Base-by-base conservation (phyloP, 345 rosid species). In the Eucalyptus curtisii region DNA sequence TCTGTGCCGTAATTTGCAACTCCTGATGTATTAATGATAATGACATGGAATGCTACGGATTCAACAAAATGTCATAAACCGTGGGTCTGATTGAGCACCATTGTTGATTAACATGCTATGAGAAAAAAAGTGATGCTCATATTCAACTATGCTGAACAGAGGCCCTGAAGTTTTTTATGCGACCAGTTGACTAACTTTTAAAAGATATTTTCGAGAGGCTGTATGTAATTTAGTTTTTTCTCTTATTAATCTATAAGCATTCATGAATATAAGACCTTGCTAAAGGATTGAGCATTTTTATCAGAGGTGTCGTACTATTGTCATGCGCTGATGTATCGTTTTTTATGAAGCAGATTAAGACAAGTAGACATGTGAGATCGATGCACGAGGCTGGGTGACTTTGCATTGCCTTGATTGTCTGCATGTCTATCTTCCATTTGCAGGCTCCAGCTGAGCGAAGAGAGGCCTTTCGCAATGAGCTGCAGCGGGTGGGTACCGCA, bases 391-490 rank as follows among this genome's bases (percentile, higher is more conserved):
- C 84, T 76, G 47, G 44, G 84, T 22, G 15, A 40, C 47, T 42
- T 76, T 76, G 84, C 30, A 76, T 76, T 10, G 47, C 47, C 84
- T 76, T 76, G 47, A 37, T 76, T 25, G 9, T 76, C 47, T 37
- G 84, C 30, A 22, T 76, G 84, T 76, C 82, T 76, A 76, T 76
- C 40, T 76, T 12, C 47, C 10, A 76, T 40, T 76, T 86, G 47
- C 89, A 97, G 99, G 99, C 99, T 31, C 97, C 99, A 42, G 94
- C 94, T 45, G 98, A 97, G 88, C 86, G 92, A 86, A 94, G 99
- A 89, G 94, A 95, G 87, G 96, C 96, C 86, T 96, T 97, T 90
- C 87, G 47, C 80, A 55, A 90, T 59, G 99, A 97, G 90, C 93
- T 97, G 89, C 95, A 92, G 86, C 92, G 92, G 91, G 98, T 96